Percentiles rank a stretch among this genome's conserved stretches.
phyloP scores from a whole-genome alignment of 768 basidiomycete genomes.

The Termitomyces sp. region DNA sequence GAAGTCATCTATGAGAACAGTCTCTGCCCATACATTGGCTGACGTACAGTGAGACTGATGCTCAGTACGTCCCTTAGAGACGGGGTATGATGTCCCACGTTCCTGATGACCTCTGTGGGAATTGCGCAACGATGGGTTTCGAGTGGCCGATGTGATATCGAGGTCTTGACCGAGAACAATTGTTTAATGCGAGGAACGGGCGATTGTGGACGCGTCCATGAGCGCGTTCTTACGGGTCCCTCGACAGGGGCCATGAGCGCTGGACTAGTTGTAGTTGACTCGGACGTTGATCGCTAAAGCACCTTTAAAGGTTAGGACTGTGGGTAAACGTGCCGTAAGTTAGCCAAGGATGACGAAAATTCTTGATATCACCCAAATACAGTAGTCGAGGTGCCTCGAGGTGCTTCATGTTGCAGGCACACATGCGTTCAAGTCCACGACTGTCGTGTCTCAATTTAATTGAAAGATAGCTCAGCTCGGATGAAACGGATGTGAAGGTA shows the following conservation, averaged over 20 bases:
- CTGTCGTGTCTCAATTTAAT: neutral
- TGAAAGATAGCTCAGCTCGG: neutral
- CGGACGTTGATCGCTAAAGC: neutral
- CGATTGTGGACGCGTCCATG: constrained; percentile 9
- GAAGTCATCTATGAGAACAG: neutral
- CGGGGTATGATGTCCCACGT: constrained; percentile 19
- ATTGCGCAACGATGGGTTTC: constrained; percentile 7
- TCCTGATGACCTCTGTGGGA: constrained; percentile 19
- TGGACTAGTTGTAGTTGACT: neutral
- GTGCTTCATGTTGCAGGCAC: constrained; percentile 4
- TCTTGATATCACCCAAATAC: constrained; percentile 3
- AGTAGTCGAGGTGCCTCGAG: constrained; percentile 8
- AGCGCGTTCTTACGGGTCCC: constrained; percentile 7
- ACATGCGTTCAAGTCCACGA: neutral
- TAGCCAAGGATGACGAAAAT: constrained; percentile 8
- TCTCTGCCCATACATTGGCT: neutral
- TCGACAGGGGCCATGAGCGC: constrained; percentile 6
- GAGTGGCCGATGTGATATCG: neutral
- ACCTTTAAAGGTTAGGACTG: constrained; percentile 4
- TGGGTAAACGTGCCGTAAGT: constrained; percentile 10
- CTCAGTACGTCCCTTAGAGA: constrained; percentile 22
- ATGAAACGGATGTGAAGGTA: neutral
- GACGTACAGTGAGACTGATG: constrained; percentile 23
- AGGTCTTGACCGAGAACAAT: constrained; percentile 11
- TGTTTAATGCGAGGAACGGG: constrained; percentile 19